phyloP scores from a whole-genome alignment of 1,284 basidiomycete genomes.

The Austroboletus olivaceoglutinosus region DNA sequence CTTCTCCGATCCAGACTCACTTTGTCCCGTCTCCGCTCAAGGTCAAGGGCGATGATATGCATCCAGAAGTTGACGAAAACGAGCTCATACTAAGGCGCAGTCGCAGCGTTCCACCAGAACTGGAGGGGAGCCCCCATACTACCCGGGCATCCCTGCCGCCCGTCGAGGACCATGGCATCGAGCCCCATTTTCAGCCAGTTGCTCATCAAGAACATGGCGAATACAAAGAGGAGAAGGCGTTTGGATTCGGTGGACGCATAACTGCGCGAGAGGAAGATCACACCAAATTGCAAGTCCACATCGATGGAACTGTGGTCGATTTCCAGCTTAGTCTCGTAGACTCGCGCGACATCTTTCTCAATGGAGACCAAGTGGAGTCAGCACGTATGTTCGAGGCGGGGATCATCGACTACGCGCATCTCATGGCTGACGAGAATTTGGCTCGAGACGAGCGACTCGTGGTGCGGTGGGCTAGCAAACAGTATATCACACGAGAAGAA shows the following conservation, averaged over 20 bases:
- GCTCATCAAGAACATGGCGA: slow-evolving; percentile 1
- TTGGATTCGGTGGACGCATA: slow-evolving; percentile 53
- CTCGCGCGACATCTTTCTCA: slow-evolving; percentile 34
- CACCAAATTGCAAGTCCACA: slow-evolving; percentile 51
- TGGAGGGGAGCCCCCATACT: slow-evolving; percentile 42
- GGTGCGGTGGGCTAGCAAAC: slow-evolving; percentile 62
- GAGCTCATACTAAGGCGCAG: slow-evolving; percentile 40
- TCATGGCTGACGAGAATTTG: slow-evolving; percentile 55
- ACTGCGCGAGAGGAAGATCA: slow-evolving; percentile 50
- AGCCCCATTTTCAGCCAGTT: slow-evolving; percentile 3
- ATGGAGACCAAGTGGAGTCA: slow-evolving; percentile 50
- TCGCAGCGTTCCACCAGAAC: slow-evolving; percentile 54
- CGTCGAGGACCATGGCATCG: slow-evolving; percentile 32
- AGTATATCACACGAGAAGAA: slow-evolving; percentile 64
- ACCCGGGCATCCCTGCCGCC: slow-evolving; percentile 34
- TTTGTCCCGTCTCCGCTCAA: slow-evolving; percentile 41
- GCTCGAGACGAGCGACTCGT: slow-evolving; percentile 59
- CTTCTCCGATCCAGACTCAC: slow-evolving; percentile 58
- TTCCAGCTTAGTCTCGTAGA: slow-evolving; percentile 63
- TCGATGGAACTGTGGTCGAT: slow-evolving; percentile 52
- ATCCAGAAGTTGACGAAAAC: slow-evolving; percentile 26
- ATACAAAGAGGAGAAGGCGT: slow-evolving; percentile 22
- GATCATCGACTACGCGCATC: slow-evolving; percentile 52
- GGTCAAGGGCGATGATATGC: slow-evolving; percentile 15
- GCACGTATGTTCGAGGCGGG: slow-evolving; percentile 51